Evolutionary conservation across 2,329 filamentous ascomycete genomes (phyloP).

Genomic region (Colletotrichum endophyticum): DNA sequence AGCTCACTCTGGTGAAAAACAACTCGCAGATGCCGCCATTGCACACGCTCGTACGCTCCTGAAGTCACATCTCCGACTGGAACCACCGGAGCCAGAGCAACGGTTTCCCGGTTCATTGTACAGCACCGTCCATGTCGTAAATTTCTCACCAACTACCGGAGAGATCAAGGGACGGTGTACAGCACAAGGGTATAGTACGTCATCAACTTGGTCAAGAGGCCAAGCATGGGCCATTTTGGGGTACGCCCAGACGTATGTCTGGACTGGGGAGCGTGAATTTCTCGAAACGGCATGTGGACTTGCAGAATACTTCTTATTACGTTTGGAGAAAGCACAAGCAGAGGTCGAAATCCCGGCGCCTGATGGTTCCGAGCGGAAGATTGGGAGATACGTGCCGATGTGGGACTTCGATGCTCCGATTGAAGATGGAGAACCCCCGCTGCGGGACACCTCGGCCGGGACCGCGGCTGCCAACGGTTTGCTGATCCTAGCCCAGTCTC

Average conservation of each 20-base stretch:
- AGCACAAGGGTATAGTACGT: conserved; percentile 48
- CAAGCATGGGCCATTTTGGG: conserved; percentile 55
- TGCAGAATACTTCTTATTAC: not conserved
- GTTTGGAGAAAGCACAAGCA: not conserved
- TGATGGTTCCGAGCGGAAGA: conserved; percentile 29
- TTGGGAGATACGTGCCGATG: conserved; percentile 31
- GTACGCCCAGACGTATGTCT: conserved; percentile 51
- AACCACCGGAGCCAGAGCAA: not conserved
- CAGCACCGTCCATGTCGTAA: not conserved
- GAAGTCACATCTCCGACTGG: not conserved
- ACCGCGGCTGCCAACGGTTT: conserved; percentile 44
- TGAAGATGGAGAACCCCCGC: conserved; percentile 14
- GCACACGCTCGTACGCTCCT: conserved; percentile 43
- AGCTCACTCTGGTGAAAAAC: conserved; percentile 29
- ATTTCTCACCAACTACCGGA: not conserved
- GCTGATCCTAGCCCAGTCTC: conserved; percentile 38
- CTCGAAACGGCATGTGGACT: conserved; percentile 34
- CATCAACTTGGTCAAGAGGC: conserved; percentile 53
- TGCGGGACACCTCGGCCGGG: conserved; percentile 35
- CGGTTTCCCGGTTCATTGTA: not conserved
- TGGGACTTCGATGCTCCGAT: conserved; percentile 51
- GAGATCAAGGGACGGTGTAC: conserved; percentile 31
- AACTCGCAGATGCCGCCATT: conserved; percentile 39
- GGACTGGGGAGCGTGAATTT: conserved; percentile 47
- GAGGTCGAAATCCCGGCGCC: not conserved